Conservation (phyloP, 805 yeast genomes). For the Ogataea trehaloabstinens region DNA sequence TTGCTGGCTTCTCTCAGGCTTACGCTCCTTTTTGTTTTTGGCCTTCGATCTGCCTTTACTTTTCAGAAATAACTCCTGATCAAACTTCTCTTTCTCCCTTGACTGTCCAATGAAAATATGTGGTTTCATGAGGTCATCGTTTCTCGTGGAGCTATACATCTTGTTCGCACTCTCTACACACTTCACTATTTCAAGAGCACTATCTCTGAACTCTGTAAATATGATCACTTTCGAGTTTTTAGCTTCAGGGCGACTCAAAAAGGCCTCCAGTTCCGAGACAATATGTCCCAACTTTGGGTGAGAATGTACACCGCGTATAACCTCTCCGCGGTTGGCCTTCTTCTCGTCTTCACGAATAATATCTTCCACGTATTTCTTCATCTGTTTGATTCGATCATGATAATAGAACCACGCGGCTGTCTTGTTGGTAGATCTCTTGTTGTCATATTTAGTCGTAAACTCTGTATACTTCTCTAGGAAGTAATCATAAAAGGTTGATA, state of each 20-base stretch:
- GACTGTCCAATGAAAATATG: constrained; percentile 95
- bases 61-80: constrained; percentile 47
- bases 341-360: constrained; percentile 34
- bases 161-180: constrained; percentile 45
- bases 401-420: constrained; percentile 60
- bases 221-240: constrained; percentile 73
- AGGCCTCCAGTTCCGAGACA: constrained; percentile 53
- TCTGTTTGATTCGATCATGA: constrained; percentile 43
- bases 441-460: constrained; percentile 54
- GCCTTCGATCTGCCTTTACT: constrained; percentile 43
- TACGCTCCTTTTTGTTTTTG: constrained; percentile 30
- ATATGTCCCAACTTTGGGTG: constrained; percentile 74
- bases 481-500: constrained; percentile 69
- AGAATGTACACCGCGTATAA: constrained; percentile 38
- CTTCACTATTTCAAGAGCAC: constrained; percentile 84
- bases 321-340: constrained; percentile 16
- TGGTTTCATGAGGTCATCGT: constrained; percentile 46
- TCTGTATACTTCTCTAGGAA: constrained; percentile 57
- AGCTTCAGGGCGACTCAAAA: constrained; percentile 43
- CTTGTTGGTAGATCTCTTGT: constrained; percentile 60
- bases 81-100: constrained; percentile 66
- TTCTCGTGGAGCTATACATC: constrained; percentile 19
- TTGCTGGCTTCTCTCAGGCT: constrained; percentile 30
- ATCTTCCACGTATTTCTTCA: constrained; percentile 45
- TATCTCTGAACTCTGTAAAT: constrained; percentile 84